Conservation (phyloP, 345 rosid genomes). For the Rhodamnia rubescens region DNA sequence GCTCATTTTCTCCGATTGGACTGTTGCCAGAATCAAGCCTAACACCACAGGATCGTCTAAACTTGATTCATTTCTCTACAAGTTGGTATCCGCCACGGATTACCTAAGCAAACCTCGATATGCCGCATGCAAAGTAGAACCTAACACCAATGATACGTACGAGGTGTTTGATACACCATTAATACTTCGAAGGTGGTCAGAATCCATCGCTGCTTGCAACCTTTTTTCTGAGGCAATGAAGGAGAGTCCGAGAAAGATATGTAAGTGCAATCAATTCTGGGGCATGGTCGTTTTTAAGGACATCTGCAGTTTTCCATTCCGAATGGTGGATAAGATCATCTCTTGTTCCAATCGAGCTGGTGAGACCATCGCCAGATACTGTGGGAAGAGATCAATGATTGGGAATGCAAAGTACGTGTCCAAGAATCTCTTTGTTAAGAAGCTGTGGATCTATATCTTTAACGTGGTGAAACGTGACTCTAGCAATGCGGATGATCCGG, state of each 20-base stretch:
- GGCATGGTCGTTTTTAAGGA: not conserved
- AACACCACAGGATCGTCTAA: not conserved
- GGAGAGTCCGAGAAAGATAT: not conserved
- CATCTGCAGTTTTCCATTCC: not conserved
- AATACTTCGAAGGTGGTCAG: not conserved
- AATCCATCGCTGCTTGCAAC: not conserved
- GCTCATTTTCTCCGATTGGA: not conserved
- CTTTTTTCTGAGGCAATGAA: not conserved
- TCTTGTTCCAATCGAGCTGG: not conserved
- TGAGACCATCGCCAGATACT: not conserved
- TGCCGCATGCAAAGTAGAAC: not conserved
- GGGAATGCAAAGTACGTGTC: not conserved
- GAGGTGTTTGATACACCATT: not conserved
- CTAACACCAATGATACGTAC: not conserved
- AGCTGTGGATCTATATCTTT: not conserved
- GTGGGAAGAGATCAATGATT: not conserved
- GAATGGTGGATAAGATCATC: not conserved
- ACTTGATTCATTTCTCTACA: not conserved
- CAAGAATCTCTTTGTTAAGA: not conserved
- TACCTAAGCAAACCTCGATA: not conserved
- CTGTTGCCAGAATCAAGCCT: not conserved
- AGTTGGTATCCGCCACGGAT: not conserved
- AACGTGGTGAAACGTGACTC: fast-evolving
- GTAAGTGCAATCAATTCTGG: not conserved
- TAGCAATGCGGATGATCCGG: not conserved